Evolutionary conservation across 2,329 filamentous ascomycete genomes (phyloP), one percentile per base, ranked within the genome.

Genomic region (Penicillium sp.): DNA sequence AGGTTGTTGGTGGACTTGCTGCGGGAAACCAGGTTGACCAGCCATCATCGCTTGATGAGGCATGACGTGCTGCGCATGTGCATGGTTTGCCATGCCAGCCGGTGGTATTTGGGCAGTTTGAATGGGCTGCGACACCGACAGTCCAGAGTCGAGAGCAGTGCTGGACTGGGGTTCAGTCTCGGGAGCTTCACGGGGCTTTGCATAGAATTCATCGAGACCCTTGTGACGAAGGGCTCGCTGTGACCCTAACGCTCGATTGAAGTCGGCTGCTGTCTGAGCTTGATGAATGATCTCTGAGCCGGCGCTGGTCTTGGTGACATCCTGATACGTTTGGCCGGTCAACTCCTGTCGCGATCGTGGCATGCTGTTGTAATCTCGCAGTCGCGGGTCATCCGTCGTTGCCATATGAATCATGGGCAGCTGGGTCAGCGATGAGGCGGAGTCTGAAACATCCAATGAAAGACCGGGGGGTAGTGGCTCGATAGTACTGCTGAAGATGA

Each of bases 321-420:
- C 94, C 70, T 92, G 87, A 73, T 96, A 99, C 9, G 91, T 80
- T 33, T 88, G 85, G 22, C 92, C 94, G 13, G 88, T 85, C 56
- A 96, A 85, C 67, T 97, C 94, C 73, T 96, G 94, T 58, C 92
- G 85, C 20, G 91, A 89, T 47, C 90, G 88, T 55, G 89, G 86
- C 58, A 96, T 89, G 65, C 84, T 87, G 63, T 86, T 88, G 68
- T 92, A 95, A 69, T 95, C 90, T 66, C 88, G 84, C 56, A 87
- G 80, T 62, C 89, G 83, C 58, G 87, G 82, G 66, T 92, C 87
- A 66, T 88, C 88, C 56, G 91, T 83, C 60, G 90, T 82, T 66
- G 86, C 83, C 72, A 89, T 80, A 70, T 90, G 89, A 76, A 95
- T 92, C 81, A 92, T 89, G 53, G 89, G 86, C 67, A 95, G 84